Conservation (phyloP, 805 yeast genomes). For the Kluyveromyces aestuarii region DNA sequence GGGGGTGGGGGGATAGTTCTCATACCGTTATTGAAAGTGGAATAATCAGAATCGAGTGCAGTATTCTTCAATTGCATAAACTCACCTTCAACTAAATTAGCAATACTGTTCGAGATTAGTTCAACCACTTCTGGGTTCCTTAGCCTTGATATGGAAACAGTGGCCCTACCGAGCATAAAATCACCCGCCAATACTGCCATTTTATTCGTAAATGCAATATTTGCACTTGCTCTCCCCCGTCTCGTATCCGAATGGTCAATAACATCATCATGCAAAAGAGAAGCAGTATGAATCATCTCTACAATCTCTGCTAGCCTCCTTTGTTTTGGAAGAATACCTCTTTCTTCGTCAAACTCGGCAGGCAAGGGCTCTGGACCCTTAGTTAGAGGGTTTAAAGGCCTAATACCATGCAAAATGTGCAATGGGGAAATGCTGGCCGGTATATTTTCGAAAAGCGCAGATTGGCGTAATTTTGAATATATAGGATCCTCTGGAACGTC, state of each 20-base stretch:
- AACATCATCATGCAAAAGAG: conserved; percentile 92
- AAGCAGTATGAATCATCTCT: conserved; percentile 97
- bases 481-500: conserved; percentile 64
- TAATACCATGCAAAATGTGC: conserved; percentile 77
- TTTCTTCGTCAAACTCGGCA: conserved; percentile 38
- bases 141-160: conserved; percentile 87
- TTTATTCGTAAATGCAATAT: conserved; percentile 88
- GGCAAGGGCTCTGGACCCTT: conserved; percentile 71
- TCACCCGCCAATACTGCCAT: conserved; percentile 98
- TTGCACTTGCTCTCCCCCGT: conserved; percentile 86
- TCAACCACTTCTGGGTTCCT: conserved; percentile 97
- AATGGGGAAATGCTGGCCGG: conserved; percentile 57
- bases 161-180: conserved; percentile 88
- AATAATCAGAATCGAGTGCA: conserved; percentile 45
- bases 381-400: conserved; percentile 84
- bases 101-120: conserved; percentile 89
- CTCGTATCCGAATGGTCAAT: conserved; percentile 84
- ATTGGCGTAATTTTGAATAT: conserved; percentile 48
- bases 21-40: conserved; percentile 24
- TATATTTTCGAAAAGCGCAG: conserved; percentile 51
- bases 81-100: conserved; percentile 96
- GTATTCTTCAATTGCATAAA: conserved; percentile 97
- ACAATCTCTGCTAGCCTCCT: conserved; percentile 93
- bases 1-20: conserved; percentile 43
- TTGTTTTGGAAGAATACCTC: conserved; percentile 89